Evolutionary conservation across 176 grass and related monocot species (phyloP).

Genomic region (Bromus sterilis): DNA sequence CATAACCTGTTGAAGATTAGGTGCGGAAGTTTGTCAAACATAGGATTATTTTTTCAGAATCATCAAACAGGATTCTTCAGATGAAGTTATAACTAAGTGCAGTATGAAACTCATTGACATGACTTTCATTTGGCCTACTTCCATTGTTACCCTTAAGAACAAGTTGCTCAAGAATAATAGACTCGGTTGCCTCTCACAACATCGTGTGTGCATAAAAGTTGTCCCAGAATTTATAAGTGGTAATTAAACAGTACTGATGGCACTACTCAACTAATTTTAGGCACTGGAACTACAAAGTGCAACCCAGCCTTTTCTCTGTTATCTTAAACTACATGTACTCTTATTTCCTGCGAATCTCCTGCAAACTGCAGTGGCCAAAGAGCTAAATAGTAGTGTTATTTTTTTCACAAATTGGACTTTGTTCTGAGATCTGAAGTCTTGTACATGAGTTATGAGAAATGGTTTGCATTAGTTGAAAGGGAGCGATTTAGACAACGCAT

Average conservation of each 20-base stretch:
- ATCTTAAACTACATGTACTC: background rate
- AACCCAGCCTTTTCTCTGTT: background rate
- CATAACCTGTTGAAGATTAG: background rate
- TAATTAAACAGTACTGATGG: background rate
- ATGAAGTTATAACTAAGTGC: background rate
- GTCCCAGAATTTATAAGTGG: background rate
- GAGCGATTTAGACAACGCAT: background rate
- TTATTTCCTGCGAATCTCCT: background rate
- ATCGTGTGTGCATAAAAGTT: background rate
- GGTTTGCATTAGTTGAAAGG: background rate
- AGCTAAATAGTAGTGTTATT: background rate
- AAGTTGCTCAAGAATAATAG: background rate
- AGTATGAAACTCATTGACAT: background rate
- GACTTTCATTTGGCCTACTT: background rate
- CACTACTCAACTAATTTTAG: background rate
- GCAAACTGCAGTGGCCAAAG: background rate
- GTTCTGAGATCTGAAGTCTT: background rate
- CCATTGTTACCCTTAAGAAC: background rate
- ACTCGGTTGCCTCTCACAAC: background rate
- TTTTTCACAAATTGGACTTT: background rate
- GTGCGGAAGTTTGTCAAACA: background rate
- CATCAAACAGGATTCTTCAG: background rate
- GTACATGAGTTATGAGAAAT: background rate
- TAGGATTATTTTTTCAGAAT: background rate
- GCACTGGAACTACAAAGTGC: background rate